Evolutionary conservation across 345 rosid species (phyloP), one percentile per base, ranked within the genome.

Genomic region (Corchorus capsularis): DNA sequence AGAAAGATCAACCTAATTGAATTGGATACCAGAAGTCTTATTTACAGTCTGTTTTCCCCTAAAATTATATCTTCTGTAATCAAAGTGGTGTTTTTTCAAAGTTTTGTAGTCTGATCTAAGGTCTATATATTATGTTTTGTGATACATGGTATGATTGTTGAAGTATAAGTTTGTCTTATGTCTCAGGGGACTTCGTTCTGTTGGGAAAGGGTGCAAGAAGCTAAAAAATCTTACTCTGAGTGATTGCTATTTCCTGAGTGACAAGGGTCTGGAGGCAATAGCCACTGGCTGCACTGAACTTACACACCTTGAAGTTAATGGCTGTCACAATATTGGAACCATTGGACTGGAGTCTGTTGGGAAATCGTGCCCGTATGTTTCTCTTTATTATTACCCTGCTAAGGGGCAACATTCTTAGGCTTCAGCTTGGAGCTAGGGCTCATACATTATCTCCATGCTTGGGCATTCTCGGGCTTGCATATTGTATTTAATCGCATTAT

Each of bases 311-410:
- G 97, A 94, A 80, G 84, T 94, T 64, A 94, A 93, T 85, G 98
- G 98, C 65, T 93, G 98, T 83, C 97, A 91, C 84, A 87, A 88
- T 80, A 91, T 94, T 71, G 97, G 97, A 67, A 91, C 97, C 39
- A 35, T 73, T 46, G 98, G 98, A 76, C 61, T 94, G 79, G 95
- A 85, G 85, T 88, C 95, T 69, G 78, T 94, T 73, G 97, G 98
- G 83, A 85, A 52, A 86, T 90, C 83, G 75, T 94, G 98, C 94
- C 74, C 52, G 98, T 94, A 88, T 74, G 83, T 80, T 76, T 47
- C 39, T 71, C 46, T 75, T 22, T 41, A n/a, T 73, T 37, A 37
- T 46, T 13, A 6, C 22, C 4, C 15, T 70, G 20, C 62, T 35
- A 49, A 19, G 73, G 46, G 22, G 4, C 27, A 69, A 9, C 20